Percentiles rank a stretch among this genome's conserved stretches.
Conservation (phyloP, 2,329 filamentous ascomycete genomes). For the Neoscytalidium dimidiatum region DNA sequence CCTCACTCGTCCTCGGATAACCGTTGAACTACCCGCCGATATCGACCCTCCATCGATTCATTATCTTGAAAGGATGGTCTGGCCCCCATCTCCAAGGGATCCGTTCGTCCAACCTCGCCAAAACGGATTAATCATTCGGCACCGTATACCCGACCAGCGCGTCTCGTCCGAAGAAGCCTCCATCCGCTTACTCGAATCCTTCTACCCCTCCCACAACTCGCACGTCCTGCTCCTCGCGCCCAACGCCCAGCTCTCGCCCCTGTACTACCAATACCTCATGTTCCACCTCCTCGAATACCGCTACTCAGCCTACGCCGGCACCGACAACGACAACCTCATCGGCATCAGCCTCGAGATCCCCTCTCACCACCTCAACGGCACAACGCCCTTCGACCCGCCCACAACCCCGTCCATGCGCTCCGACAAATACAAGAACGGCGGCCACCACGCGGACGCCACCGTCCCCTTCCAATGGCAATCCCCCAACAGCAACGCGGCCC, state of each 20-base stretch:
- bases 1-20: slow-evolving; percentile 70
- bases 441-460: slow-evolving; percentile 31
- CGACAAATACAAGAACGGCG: slow-evolving; percentile 30
- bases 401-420: slow-evolving; percentile 38
- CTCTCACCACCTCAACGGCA: slow-evolving; percentile 62
- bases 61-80: slow-evolving; percentile 62
- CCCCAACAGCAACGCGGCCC: slow-evolving; percentile 76
- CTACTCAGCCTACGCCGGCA: slow-evolving; percentile 59
- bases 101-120: slow-evolving; percentile 33
- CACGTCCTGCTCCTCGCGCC: slow-evolving; percentile 86
- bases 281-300: slow-evolving; percentile 76
- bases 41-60: slow-evolving; percentile 67
- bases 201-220: slow-evolving; percentile 71
- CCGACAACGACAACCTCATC: slow-evolving; percentile 60
- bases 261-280: slow-evolving; percentile 85
- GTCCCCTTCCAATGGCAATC: slow-evolving; percentile 81
- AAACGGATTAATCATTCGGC: slow-evolving; percentile 64
- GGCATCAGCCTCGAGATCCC: slow-evolving; percentile 82
- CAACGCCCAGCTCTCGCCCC: slow-evolving; percentile 74
- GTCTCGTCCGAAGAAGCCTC: slow-evolving; percentile 70
- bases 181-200: slow-evolving; percentile 78
- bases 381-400: slow-evolving; percentile 56
- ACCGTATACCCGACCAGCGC: slow-evolving; percentile 65
- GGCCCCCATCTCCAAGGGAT: slow-evolving; percentile 51
- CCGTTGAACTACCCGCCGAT: slow-evolving; percentile 75